phyloP scores from a whole-genome alignment of 78 protist genomes.

The Dictyostelium intermedium region DNA sequence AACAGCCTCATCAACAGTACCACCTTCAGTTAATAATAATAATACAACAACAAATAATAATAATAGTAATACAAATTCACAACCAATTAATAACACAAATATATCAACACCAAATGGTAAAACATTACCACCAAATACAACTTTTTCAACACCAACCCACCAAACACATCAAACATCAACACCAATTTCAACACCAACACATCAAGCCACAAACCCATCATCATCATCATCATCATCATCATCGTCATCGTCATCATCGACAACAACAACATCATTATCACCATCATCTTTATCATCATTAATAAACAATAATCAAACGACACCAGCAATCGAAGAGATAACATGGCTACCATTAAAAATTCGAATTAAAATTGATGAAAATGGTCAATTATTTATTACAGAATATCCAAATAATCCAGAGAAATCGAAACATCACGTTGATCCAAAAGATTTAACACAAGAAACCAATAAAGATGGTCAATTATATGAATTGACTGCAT shows the following conservation, averaged over 20 bases:
- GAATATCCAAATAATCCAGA: slow-evolving; percentile 56
- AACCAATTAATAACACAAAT: background rate
- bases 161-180: background rate
- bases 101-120: background rate
- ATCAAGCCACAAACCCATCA: background rate
- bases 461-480: slow-evolving; percentile 29
- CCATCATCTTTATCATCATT: background rate
- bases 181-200: background rate
- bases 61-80: background rate
- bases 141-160: background rate
- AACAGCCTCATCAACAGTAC: too few species aligned
- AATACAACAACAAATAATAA: background rate
- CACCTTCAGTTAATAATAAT: too few species aligned
- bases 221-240: background rate
- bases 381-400: slow-evolving; percentile 9
- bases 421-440: background rate
- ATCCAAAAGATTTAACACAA: slow-evolving; percentile 5
- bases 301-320: background rate
- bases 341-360: slow-evolving; percentile 64
- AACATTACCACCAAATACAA: background rate
- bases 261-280: background rate
- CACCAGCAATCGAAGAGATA: slow-evolving; percentile 5
- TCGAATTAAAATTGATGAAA: slow-evolving; percentile 36
- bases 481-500: slow-evolving; percentile 53
- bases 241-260: background rate